These are phyloP conservation scores for Talaromyces islandicus DNA, from an alignment of 2,329 filamentous ascomycete genomes.

Conservation along the genomic window DNA sequence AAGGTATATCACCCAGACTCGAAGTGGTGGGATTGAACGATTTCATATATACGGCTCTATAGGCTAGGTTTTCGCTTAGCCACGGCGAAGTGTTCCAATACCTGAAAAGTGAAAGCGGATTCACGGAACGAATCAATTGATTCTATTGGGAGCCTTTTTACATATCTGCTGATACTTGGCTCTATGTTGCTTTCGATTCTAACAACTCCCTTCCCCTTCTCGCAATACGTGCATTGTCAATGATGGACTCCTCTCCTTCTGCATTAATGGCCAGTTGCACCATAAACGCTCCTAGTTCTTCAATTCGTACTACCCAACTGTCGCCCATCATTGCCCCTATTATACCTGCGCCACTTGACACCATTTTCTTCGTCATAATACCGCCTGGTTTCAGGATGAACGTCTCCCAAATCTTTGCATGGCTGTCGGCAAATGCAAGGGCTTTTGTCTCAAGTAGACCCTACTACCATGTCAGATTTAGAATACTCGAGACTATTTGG, in stretches of 20 bases:
- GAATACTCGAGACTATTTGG: neutral
- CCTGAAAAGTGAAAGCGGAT: no score
- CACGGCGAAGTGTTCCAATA: no score
- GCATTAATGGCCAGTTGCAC: neutral
- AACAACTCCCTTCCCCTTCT: neutral
- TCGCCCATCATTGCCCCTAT: neutral
- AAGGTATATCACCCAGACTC: neutral
- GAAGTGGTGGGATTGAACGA: neutral
- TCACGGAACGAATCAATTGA: no score
- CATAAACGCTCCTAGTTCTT: neutral
- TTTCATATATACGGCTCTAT: neutral
- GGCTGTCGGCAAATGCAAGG: neutral
- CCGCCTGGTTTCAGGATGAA: neutral
- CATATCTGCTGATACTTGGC: neutral
- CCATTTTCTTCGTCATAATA: neutral
- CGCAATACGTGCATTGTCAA: neutral
- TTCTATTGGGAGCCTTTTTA: neutral
- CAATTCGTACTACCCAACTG: neutral
- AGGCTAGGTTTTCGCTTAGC: neutral
- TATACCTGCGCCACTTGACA: neutral
- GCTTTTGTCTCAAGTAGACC: neutral
- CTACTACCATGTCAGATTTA: neutral
- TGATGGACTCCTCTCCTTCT: neutral
- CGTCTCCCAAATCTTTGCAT: neutral
- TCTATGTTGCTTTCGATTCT: neutral